A percentile compares a stretch with the other conserved stretches of the same genome.
Evolutionary conservation across 768 basidiomycete genomes (phyloP).

Genomic region (Lyophyllum shimeji): DNA sequence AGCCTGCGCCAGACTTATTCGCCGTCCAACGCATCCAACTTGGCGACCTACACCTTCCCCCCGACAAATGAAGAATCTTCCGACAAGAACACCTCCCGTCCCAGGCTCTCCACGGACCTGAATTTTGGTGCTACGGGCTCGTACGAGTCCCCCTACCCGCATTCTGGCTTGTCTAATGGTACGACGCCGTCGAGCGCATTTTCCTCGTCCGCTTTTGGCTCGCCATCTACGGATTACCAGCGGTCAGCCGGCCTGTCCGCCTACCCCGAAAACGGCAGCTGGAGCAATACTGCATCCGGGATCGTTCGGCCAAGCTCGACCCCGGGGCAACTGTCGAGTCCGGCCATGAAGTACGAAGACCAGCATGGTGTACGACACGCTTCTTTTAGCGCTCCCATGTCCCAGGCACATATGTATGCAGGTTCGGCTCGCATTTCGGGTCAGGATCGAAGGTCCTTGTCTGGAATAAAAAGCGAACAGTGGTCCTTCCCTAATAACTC

Average conservation of each 20-base stretch:
- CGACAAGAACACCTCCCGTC: conserved; percentile 38
- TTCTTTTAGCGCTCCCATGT: conserved; percentile 59
- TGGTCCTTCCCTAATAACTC: conserved; percentile 66
- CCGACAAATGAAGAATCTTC: conserved; percentile 37
- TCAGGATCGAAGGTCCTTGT: conserved; percentile 60
- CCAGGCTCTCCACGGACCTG: conserved; percentile 50
- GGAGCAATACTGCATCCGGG: conserved; percentile 52
- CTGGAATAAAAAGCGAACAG: conserved; percentile 59
- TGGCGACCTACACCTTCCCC: conserved; percentile 59
- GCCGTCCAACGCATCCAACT: conserved; percentile 40
- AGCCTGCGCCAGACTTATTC: conserved; percentile 47
- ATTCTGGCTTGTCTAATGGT: conserved; percentile 49
- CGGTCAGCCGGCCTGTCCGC: conserved; percentile 44
- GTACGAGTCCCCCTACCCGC: conserved; percentile 50
- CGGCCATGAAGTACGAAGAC: conserved; percentile 70
- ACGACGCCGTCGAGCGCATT: conserved; percentile 53
- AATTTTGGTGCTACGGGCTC: conserved; percentile 34
- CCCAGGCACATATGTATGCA: conserved; percentile 62
- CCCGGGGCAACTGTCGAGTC: conserved; percentile 54
- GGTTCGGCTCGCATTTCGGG: conserved; percentile 71
- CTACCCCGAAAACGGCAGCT: conserved; percentile 51
- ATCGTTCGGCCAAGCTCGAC: conserved; percentile 72
- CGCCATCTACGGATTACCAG: conserved; percentile 44
- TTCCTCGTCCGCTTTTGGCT: conserved; percentile 45
- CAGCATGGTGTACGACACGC: conserved; percentile 55